phyloP scores from a whole-genome alignment of 2,329 filamentous ascomycete species.

The Fusarium penzigii region DNA sequence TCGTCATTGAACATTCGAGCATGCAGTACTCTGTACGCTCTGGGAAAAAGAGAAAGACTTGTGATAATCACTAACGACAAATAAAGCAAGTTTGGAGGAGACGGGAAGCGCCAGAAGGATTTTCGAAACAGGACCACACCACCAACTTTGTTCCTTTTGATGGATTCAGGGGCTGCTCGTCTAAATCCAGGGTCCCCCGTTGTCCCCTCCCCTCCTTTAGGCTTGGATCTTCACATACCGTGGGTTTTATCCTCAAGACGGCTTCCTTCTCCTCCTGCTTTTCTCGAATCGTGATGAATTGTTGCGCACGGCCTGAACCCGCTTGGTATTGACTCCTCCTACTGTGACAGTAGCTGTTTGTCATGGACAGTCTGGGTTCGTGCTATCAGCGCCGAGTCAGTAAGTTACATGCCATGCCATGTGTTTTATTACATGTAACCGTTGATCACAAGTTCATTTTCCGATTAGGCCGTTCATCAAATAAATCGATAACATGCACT shows the following conservation, averaged over 20 bases:
- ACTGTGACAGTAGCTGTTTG: too few species aligned
- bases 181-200: constrained; percentile 8
- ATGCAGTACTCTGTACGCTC: too few species aligned
- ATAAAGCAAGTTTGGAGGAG: too few species aligned
- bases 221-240: constrained; percentile 11
- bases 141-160: constrained; percentile 12
- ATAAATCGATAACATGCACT: neutral
- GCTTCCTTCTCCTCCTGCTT: neutral
- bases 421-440: neutral
- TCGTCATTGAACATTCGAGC: too few species aligned
- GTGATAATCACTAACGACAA: too few species aligned
- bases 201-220: constrained; percentile 10
- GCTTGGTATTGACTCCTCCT: neutral
- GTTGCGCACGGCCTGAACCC: neutral
- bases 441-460: neutral
- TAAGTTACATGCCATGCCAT: too few species aligned
- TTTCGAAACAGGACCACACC: constrained; percentile 20
- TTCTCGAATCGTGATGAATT: neutral
- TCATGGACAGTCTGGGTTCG: too few species aligned
- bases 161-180: constrained; percentile 26
- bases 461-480: neutral
- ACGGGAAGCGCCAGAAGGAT: constrained; percentile 1
- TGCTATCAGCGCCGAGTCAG: too few species aligned
- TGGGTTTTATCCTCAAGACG: neutral
- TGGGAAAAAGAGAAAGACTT: too few species aligned